Conservation (phyloP, 1,284 basidiomycete genomes). For the Ganoderma sinense region DNA sequence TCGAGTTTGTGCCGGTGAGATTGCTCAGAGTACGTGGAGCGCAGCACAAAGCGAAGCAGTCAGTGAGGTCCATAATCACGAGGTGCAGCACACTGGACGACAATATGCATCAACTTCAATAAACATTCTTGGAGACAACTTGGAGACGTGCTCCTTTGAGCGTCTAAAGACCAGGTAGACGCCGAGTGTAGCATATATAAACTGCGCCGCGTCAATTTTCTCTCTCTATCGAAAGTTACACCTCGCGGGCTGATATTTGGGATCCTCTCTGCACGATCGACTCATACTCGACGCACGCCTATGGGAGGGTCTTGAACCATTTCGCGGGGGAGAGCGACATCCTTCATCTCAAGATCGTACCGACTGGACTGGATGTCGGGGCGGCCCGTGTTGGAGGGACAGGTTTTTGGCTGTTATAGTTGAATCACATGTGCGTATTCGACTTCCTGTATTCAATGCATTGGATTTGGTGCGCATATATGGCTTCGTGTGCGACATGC, state of each 20-base stretch:
- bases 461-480: background rate
- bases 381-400: conserved; percentile 67
- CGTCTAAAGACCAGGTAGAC: too few species aligned
- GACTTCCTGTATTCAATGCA: background rate
- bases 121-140: too few species aligned
- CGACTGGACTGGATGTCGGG: conserved; percentile 45
- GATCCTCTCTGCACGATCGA: conserved; percentile 46
- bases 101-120: too few species aligned
- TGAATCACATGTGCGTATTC: background rate
- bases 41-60: too few species aligned
- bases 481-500: background rate
- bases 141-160: too few species aligned
- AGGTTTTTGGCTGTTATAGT: conserved; percentile 30
- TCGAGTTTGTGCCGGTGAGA: too few species aligned
- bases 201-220: background rate
- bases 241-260: conserved; percentile 77
- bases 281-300: conserved; percentile 29
- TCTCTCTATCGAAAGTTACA: conserved; percentile 64
- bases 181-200: conserved; percentile 3
- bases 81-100: too few species aligned
- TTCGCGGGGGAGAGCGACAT: conserved; percentile 52
- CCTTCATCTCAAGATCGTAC: conserved; percentile 58
- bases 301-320: conserved; percentile 56
- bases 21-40: too few species aligned
- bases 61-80: too few species aligned